Percentiles rank a stretch among this genome's conserved stretches.
These are phyloP conservation scores for Chytriomyces confervae DNA, from an alignment of 192 early-diverging fungal species.

Conservation along the genomic window DNA sequence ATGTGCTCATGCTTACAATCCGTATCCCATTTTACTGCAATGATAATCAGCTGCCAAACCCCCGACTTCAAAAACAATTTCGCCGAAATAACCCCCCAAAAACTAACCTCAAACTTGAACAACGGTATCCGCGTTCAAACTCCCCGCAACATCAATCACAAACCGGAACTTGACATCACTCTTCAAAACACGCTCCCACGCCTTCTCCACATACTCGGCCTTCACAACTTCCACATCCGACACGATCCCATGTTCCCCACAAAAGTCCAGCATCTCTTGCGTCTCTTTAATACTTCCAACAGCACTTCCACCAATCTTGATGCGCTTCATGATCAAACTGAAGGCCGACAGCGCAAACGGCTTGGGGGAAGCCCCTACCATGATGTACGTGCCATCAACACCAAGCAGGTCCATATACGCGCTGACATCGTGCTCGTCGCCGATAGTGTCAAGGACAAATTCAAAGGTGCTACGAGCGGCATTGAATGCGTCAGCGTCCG, in stretches of 20 bases:
- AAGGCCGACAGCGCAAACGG: slow-evolving; percentile 27
- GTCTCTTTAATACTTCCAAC: slow-evolving; percentile 37
- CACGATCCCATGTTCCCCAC: slow-evolving; percentile 15
- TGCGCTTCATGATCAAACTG: slow-evolving; percentile 30
- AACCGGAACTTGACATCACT: slow-evolving; percentile 37
- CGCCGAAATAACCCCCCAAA: no score
- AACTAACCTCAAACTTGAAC: background rate
- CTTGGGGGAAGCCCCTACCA: slow-evolving; percentile 39
- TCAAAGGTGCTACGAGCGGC: slow-evolving; percentile 22
- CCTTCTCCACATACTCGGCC: slow-evolving; percentile 25
- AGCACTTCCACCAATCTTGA: slow-evolving; percentile 29
- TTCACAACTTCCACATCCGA: slow-evolving; percentile 31
- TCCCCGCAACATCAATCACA: slow-evolving; percentile 28
- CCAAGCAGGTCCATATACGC: slow-evolving; percentile 30
- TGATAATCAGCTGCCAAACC: no score
- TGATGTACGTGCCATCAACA: slow-evolving; percentile 37
- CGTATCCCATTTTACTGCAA: no score
- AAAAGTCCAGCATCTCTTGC: slow-evolving; percentile 39
- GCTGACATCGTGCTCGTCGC: slow-evolving; percentile 16
- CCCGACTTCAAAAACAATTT: no score
- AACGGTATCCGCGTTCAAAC: slow-evolving; percentile 10
- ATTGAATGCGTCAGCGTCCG: slow-evolving; percentile 25
- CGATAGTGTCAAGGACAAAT: slow-evolving; percentile 36
- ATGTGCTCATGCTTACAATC: no score
- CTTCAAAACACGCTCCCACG: slow-evolving; percentile 30